Conservation (phyloP, 208 protist genomes). For the Naegleria lovaniensis region DNA sequence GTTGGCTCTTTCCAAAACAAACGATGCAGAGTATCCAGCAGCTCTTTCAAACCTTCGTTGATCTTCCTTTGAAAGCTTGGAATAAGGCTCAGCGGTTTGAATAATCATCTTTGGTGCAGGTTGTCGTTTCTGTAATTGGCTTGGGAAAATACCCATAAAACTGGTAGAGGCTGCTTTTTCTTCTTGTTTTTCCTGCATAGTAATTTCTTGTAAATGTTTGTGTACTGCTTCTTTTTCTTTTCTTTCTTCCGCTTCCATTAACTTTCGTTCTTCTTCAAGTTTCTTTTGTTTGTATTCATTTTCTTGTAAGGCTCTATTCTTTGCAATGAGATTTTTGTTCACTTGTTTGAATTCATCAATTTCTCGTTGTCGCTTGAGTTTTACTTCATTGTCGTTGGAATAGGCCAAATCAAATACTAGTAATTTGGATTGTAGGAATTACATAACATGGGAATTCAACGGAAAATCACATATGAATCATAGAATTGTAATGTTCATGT, state of each 20-base stretch:
- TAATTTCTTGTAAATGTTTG: neutral
- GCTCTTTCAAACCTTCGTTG: neutral
- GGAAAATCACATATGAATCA: too few species aligned
- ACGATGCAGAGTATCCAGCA: too few species aligned
- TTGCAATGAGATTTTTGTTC: neutral
- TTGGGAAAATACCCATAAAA: neutral
- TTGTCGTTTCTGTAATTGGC: neutral
- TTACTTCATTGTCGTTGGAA: neutral
- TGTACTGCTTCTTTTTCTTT: neutral
- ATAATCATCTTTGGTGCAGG: neutral
- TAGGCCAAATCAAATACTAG: too few species aligned
- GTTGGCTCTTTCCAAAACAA: too few species aligned
- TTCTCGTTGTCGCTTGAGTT: neutral
- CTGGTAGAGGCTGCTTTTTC: neutral
- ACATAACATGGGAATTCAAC: too few species aligned
- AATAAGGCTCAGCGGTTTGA: neutral
- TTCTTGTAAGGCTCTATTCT: neutral
- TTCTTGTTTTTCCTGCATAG: neutral
- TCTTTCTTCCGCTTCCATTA: neutral
- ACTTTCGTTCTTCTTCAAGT: neutral
- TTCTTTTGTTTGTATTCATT: neutral
- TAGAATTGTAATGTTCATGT: too few species aligned
- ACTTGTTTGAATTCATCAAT: neutral
- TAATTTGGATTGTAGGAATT: too few species aligned
- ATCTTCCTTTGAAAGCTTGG: neutral